Evolutionary conservation across 2,329 filamentous ascomycete species (phyloP), one percentile per base, ranked within the genome.

Genomic region (Magnaporthiopsis incrustans): DNA sequence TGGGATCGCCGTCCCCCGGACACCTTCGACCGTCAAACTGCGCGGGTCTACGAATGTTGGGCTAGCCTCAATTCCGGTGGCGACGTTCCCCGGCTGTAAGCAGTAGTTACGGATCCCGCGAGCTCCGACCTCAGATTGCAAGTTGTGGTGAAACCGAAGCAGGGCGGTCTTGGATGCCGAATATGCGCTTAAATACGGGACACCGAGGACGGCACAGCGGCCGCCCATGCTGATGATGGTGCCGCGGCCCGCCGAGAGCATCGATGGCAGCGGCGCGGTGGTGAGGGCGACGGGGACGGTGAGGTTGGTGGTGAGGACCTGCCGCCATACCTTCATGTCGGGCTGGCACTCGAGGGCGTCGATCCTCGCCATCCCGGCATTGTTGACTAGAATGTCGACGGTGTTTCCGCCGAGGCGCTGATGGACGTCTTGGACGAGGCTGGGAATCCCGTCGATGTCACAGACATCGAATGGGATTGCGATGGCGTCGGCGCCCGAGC

Each of bases 271-370:
- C 56, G 26, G 56, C 56, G n/a, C 56, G 26, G n/a, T 25, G 11
- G 56, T 57, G 11, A 57, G n/a, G n/a, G 56, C 56, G 56, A 57
- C n/a, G 7, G 56, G 56, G 3, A n/a, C 56, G 56, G n/a, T 57
- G n/a, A 57, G 56, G n/a, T 57, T 57, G n/a, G 56, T 57, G n/a
- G 56, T 57, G n/a, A 57, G 56, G n/a, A 57, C n/a, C 56, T 57
- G n/a, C 56, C 26, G 56, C 56, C n/a, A 57, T 25, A 57, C 26
- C 56, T 27, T 27, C 56, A 57, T 57, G 56, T 57, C 56, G 56
- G 26, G 11, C 26, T 57, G 56, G n/a, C n/a, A 57, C n/a, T 27
- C 56, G n/a, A 57, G n/a, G 56, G 56, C 56, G 26, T 57, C n/a
- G n/a, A 57, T 57, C 56, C 56, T 57, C 10, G 56, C 15, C 10